Base-by-base conservation (phyloP, 805 yeast genomes). In the Candida stauntonica region DNA sequence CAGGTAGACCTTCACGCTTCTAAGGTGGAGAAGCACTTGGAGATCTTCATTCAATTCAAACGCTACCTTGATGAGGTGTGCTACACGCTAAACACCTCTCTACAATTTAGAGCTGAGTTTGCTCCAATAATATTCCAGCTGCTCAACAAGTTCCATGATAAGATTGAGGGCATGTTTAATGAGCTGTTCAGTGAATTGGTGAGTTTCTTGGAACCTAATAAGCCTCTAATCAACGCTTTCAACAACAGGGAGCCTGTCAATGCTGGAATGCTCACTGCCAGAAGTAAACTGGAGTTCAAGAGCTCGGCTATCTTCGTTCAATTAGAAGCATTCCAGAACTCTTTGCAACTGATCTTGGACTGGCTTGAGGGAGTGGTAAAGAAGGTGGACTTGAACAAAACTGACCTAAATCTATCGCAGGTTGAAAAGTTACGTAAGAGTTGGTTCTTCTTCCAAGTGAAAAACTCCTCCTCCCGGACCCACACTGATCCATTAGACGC, bases 401-500 rank as follows among this genome's bases (percentile, higher is more conserved):
- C 57, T 5, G 59, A 56, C 35, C 11, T 52, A 17, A 54, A 53
- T 28, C 19, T 53, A 9, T 44, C 54, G 1, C 47, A 57, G 23
- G 53, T 60, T 14, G 67, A 64, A 38, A 56, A 57, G 32, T 40
- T 66, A 12, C 57, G 67, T 33, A 51, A 49, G 17, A 51, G 53
- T 26, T 67, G 71, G 71, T 54, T 68, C n/a, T 62, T 66, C 41
- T 64, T 61, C 48, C 70, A 66, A 37, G 48, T 60, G n/a, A 38
- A 54, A 16, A 5, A 29, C 17, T 17, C 18, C 18, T 13, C 14
- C 7, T 19, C 17, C 2, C 47, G 51, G 15, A 45, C 48, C 17
- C 45, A 47, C 4, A 28, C 9, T 11, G 39, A 42, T 34, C 46
- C 48, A 7, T 35, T 57, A n/a, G 33, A 36, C 13, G 21, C 45